phyloP scores from a whole-genome alignment of 257 asterid genomes.

The Nicotiana otophora region DNA sequence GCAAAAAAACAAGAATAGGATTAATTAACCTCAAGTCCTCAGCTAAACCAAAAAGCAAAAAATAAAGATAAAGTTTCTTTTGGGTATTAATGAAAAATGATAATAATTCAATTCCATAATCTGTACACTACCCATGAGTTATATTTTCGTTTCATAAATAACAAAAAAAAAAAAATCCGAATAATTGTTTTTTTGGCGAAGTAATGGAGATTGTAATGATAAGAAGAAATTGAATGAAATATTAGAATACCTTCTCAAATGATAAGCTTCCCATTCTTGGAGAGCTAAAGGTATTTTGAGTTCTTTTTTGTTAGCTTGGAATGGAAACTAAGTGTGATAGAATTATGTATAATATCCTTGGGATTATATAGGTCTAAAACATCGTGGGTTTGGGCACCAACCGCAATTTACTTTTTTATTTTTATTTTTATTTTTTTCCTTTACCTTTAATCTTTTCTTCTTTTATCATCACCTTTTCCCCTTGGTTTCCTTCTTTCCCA shows the following conservation, averaged over 20 bases:
- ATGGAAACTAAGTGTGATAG: not conserved
- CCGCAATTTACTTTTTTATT: not conserved
- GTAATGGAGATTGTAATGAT: no score
- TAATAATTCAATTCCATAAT: not conserved
- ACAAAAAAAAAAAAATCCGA: not conserved
- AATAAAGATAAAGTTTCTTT: not conserved
- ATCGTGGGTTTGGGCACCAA: conserved; percentile 10
- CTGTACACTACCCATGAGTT: not conserved
- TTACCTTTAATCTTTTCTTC: not conserved
- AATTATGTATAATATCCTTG: not conserved
- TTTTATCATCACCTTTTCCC: not conserved
- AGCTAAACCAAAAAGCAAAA: not conserved
- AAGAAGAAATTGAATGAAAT: not conserved
- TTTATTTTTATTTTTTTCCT: not conserved
- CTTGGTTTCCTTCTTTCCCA: not conserved
- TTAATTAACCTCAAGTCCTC: not conserved
- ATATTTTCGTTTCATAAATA: not conserved
- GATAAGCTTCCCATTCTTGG: conserved; percentile 10
- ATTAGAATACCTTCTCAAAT: conserved; percentile 8
- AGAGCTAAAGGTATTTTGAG: not conserved
- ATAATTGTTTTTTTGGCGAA: no score
- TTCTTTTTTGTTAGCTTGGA: not conserved
- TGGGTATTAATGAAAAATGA: not conserved
- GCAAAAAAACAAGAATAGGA: not conserved
- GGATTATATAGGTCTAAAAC: not conserved